Evolutionary conservation across 805 yeast genomes (phyloP), one percentile per base, ranked within the genome.

Genomic region (Sugiyamaella mastotermitis): DNA sequence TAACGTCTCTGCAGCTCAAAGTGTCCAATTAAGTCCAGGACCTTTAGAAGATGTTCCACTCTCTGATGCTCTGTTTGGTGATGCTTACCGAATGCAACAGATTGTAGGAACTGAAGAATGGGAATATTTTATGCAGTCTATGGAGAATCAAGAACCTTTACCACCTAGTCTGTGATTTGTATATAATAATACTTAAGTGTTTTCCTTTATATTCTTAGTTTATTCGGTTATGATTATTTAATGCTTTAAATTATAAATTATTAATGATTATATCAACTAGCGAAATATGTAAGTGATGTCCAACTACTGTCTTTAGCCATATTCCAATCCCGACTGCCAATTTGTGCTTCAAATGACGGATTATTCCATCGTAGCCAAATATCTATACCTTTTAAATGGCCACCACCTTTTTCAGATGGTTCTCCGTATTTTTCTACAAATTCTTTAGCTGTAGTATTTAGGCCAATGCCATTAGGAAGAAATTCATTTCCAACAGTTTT

Each of bases 331-430:
- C 49, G 49, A n/a, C 56, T 59, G 15, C 51, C 51, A 9, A 66
- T 24, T 20, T 63, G 67, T 3, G 61, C 63, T 39, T 65, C 68
- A 11, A 66, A 40, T n/a, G n/a, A n/a, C n/a, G n/a, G n/a, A 8
- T 21, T 37, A 56, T 21, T 40, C 67, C 68, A 66, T 28, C 69
- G 46, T 28, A 66, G 45, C 71, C 71, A 66, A 6, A 66, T 61
- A 29, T 62, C 61, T 33, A 64, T 55, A n/a, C 50, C 51, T 5
- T 46, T 35, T 7, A 41, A 28, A 7, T 50, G 23, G 0, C 71
- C 71, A n/a, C 70, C 69, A 3, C 69, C 69, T 44, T 66, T 66
- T 34, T 64, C 65, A 10, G 41, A 9, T 0, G 71, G 71, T 38
- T 66, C 71, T 1, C 70, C 70, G 37, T 61, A 56, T 26, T 15